Conservation (phyloP, 495 filamentous ascomycete species). For the Physcia stellaris region DNA sequence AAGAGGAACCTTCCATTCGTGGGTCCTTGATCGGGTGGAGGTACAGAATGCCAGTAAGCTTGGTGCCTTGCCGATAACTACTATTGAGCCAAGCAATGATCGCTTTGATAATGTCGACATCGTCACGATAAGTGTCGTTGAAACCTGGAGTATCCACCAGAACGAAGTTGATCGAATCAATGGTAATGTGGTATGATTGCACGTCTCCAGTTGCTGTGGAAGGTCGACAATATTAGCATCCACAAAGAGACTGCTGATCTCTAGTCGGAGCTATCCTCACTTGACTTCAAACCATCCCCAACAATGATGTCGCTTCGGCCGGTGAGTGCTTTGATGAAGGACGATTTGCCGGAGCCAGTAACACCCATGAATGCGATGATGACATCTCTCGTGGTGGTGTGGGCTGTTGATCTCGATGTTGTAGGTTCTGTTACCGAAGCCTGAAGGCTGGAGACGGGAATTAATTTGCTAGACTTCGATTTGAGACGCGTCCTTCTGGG, state of each 20-base stretch:
- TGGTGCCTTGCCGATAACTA: background rate
- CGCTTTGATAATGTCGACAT: background rate
- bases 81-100: background rate
- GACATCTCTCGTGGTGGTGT: no score
- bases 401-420: no score
- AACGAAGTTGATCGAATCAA: constrained; percentile 1
- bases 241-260: no score
- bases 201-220: constrained; percentile 1
- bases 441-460: no score
- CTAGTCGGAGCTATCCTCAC: no score
- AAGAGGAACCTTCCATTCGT: background rate
- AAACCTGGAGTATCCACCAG: constrained; percentile 4
- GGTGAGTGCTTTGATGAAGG: constrained; percentile 21
- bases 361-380: constrained; percentile 21
- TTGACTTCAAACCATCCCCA: constrained; percentile 16
- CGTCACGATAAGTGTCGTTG: background rate
- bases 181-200: background rate
- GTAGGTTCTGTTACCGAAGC: no score
- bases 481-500: no score
- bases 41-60: constrained; percentile 9
- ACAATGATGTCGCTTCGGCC: constrained; percentile 15
- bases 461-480: no score
- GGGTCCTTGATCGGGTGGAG: background rate
- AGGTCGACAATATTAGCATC: no score
- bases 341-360: constrained; percentile 27